Evolutionary conservation across 768 basidiomycete species (phyloP).

Genomic region (Termitomyces sp.): DNA sequence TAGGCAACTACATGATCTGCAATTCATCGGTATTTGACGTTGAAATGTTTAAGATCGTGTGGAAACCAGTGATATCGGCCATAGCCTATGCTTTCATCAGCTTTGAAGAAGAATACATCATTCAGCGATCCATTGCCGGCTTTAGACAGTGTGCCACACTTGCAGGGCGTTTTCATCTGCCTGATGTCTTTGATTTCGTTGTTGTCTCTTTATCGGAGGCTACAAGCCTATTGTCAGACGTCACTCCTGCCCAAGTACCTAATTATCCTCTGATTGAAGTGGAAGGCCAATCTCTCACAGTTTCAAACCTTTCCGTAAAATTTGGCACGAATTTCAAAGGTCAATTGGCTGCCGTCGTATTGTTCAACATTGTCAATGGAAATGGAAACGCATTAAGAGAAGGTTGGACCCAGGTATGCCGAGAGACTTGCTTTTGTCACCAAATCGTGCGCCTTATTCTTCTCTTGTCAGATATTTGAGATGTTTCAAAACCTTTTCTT

Average conservation of each 20-base stretch:
- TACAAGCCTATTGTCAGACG: constrained; percentile 79
- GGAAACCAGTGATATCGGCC: constrained; percentile 91
- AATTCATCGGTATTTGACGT: constrained; percentile 79
- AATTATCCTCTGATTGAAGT: constrained; percentile 88
- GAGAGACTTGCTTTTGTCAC: background rate
- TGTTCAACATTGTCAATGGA: constrained; percentile 97
- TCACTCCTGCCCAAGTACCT: constrained; percentile 62
- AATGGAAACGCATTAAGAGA: constrained; percentile 92
- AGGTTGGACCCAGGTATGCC: constrained; percentile 86
- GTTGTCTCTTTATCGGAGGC: constrained; percentile 91
- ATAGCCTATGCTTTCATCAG: constrained; percentile 94
- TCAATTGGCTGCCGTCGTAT: constrained; percentile 92
- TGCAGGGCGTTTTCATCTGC: constrained; percentile 82
- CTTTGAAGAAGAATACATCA: constrained; percentile 95
- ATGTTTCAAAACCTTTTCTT: constrained; percentile 97
- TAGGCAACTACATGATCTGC: constrained; percentile 72
- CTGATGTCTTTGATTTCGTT: constrained; percentile 96
- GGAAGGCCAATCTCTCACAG: constrained; percentile 84
- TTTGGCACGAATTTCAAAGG: constrained; percentile 96
- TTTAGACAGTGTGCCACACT: constrained; percentile 95
- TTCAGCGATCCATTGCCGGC: constrained; percentile 92
- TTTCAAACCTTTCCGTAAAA: constrained; percentile 86
- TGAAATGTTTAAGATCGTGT: constrained; percentile 91
- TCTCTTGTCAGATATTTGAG: constrained; percentile 75
- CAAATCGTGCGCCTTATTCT: constrained; percentile 4